phyloP scores from a whole-genome alignment of 2,329 filamentous ascomycete species.

The Hortaea sp. region DNA sequence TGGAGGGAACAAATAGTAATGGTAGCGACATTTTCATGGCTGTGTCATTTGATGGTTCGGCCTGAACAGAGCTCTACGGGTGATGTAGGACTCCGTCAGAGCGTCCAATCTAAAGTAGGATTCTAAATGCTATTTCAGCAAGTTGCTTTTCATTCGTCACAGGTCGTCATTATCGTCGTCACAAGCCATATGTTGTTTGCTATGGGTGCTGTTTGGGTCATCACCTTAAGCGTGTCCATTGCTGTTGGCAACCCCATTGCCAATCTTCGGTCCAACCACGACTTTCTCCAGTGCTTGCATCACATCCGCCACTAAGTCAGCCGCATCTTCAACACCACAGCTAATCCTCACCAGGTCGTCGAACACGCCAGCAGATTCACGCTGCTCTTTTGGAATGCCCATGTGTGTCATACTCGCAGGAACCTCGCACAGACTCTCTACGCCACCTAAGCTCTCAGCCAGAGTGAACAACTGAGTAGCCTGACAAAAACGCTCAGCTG shows the following conservation, averaged over 20 bases:
- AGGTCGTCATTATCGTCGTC: too few relatives aligned
- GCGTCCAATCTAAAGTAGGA: too few relatives aligned
- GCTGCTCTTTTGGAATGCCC: conserved; percentile 80
- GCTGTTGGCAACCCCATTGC: conserved; percentile 27
- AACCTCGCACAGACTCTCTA: conserved; percentile 86
- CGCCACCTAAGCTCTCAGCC: conserved; percentile 82
- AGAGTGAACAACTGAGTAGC: conserved; percentile 82
- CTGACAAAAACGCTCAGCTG: conserved; percentile 88
- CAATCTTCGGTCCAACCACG: conserved; percentile 42
- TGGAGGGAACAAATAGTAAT: too few relatives aligned
- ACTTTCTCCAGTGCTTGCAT: conserved; percentile 73
- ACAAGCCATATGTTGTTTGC: too few relatives aligned
- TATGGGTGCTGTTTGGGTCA: too few relatives aligned
- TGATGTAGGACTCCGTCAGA: too few relatives aligned
- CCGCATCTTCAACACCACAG: conserved; percentile 85
- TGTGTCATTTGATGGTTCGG: too few relatives aligned
- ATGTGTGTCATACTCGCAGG: conserved; percentile 96
- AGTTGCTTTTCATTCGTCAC: too few relatives aligned
- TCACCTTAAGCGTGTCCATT: neutral
- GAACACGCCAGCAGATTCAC: conserved; percentile 86
- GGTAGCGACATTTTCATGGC: too few relatives aligned
- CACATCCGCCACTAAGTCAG: conserved; percentile 74
- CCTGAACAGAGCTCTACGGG: too few relatives aligned
- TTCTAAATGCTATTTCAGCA: too few relatives aligned
- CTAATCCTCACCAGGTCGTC: conserved; percentile 90